phyloP scores from a whole-genome alignment of 2,329 filamentous ascomycete species.

The Diaporthe capsici region DNA sequence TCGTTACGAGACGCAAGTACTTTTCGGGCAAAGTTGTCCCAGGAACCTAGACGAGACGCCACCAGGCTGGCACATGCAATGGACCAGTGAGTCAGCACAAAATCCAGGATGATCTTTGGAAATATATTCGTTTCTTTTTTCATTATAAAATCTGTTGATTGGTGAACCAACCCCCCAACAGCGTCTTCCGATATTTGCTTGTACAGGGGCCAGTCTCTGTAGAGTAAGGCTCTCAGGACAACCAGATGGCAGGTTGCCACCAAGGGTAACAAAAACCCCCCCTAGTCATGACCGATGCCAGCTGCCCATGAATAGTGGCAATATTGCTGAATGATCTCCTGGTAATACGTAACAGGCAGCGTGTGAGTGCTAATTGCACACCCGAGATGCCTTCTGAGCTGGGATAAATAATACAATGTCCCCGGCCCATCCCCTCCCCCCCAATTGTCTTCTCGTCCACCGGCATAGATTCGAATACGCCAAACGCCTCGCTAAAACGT shows the following conservation, averaged over 20 bases:
- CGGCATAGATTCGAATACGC: neutral
- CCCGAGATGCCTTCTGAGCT: neutral
- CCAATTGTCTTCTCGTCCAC: neutral
- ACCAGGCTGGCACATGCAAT: no score
- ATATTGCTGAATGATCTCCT: neutral
- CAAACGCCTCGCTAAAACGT: constrained; percentile 35
- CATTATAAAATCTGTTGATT: neutral
- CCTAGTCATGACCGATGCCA: neutral
- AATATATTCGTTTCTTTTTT: neutral
- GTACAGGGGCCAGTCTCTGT: neutral
- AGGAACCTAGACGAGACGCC: neutral
- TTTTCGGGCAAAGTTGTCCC: neutral
- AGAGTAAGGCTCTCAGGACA: neutral
- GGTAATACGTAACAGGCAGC: neutral
- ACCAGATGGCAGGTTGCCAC: neutral
- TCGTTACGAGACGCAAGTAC: neutral
- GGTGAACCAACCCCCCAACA: neutral
- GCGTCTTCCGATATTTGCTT: neutral
- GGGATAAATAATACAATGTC: neutral
- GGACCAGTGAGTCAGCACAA: neutral
- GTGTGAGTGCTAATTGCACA: neutral
- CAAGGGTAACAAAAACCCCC: neutral
- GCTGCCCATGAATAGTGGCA: neutral
- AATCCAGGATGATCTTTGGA: neutral
- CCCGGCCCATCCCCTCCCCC: no score